phyloP scores from a whole-genome alignment of 1,284 basidiomycete genomes.

The Sanghuangporus baumii region DNA sequence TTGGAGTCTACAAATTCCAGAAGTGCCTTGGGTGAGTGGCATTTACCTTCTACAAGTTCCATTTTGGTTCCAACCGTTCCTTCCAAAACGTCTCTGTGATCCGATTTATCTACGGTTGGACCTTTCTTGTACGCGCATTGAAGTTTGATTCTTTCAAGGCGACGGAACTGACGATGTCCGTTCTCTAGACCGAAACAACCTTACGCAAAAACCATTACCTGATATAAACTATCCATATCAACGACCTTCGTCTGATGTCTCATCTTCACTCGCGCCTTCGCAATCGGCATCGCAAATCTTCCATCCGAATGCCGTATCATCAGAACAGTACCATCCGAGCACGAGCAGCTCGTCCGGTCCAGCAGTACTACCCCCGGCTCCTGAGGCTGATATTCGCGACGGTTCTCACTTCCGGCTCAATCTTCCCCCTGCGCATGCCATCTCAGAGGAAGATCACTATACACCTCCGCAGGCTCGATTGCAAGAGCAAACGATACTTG shows the following conservation, averaged over 20 bases:
- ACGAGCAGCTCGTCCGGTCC: background rate
- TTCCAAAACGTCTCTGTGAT: background rate
- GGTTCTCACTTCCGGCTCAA: conserved; percentile 22
- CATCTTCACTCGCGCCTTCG: conserved; percentile 50
- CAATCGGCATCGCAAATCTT: conserved; percentile 55
- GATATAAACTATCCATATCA: conserved; percentile 3
- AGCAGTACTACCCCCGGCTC: background rate
- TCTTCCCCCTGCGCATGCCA: conserved; percentile 55
- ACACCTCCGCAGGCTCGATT: conserved; percentile 36
- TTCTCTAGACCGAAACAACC: background rate
- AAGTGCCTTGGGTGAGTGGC: background rate
- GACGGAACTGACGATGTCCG: background rate
- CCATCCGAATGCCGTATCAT: background rate
- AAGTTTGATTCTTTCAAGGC: background rate
- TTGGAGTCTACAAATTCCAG: conserved; percentile 26
- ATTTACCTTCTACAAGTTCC: background rate
- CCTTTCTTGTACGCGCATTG: background rate
- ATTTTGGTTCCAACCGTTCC: background rate
- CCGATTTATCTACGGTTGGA: background rate
- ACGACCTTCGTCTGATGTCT: conserved; percentile 36
- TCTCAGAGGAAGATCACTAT: conserved; percentile 34
- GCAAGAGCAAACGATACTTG: conserved; percentile 36
- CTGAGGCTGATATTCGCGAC: conserved; percentile 14
- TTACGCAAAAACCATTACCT: conserved; percentile 12
- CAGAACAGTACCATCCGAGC: conserved; percentile 1